phyloP scores from a whole-genome alignment of 306 rosid genomes.

The Prunus davidiana region DNA sequence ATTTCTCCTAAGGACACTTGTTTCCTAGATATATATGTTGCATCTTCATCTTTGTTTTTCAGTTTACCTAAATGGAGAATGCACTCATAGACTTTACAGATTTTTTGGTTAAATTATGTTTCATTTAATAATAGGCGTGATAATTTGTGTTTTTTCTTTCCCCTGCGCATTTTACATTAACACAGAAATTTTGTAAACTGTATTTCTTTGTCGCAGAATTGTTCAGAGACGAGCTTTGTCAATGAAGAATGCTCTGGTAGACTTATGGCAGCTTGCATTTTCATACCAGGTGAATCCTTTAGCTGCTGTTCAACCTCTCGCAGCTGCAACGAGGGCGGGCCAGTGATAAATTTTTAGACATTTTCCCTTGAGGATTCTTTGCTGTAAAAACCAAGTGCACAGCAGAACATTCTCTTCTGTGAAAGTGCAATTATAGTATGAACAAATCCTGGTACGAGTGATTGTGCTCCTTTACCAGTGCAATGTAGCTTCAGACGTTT shows the following conservation, averaged over 20 bases:
- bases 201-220: slow-evolving; percentile 37
- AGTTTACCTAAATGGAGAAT: background rate
- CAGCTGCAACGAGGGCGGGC: slow-evolving; percentile 26
- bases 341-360: background rate
- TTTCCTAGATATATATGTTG: background rate
- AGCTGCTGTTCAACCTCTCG: slow-evolving; percentile 67
- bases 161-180: background rate
- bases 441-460: background rate
- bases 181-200: background rate
- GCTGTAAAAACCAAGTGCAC: background rate
- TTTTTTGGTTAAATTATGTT: background rate
- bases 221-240: slow-evolving; percentile 39
- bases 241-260: slow-evolving; percentile 55
- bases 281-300: slow-evolving; percentile 89
- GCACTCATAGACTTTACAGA: background rate
- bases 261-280: slow-evolving; percentile 88
- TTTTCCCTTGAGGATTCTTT: background rate
- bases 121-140: background rate
- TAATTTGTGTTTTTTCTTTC: background rate
- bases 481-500: too few relatives aligned
- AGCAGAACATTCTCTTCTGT: background rate
- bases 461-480: too few relatives aligned
- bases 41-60: background rate
- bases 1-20: background rate
- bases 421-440: background rate